Evolutionary conservation across 345 rosid species (phyloP).

Genomic region (Dipteronia sinensis): DNA sequence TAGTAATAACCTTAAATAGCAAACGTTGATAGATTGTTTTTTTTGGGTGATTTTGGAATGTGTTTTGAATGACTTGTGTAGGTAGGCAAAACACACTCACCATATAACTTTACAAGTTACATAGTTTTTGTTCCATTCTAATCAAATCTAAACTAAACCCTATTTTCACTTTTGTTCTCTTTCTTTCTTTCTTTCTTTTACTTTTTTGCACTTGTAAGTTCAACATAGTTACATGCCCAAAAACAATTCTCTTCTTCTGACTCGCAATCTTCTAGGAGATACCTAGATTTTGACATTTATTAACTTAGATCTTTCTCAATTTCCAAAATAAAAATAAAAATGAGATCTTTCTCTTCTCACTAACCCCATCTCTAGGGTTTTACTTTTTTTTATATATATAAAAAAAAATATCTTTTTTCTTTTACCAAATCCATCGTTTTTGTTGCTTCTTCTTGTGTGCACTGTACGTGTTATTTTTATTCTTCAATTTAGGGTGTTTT

Average conservation of each 20-base stretch:
- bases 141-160: neutral
- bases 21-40: too few species aligned
- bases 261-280: neutral
- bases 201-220: neutral
- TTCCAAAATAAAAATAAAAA: too few species aligned
- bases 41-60: too few species aligned
- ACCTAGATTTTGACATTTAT: conserved; percentile 10
- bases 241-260: neutral
- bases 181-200: neutral
- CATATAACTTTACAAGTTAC: too few species aligned
- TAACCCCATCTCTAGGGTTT: neutral
- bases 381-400: neutral
- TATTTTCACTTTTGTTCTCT: neutral
- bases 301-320: neutral
- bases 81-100: too few species aligned
- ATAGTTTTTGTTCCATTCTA: too few species aligned
- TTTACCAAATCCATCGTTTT: conserved; percentile 5
- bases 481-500: neutral
- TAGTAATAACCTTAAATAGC: too few species aligned
- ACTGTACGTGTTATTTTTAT: neutral
- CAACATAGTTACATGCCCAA: neutral
- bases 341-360: conserved; percentile 8
- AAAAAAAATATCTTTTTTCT: neutral
- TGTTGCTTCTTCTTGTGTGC: neutral
- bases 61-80: too few species aligned